Percentiles rank a stretch among this genome's conserved stretches.
Evolutionary conservation across 352 stramenopile species (phyloP).

Genomic region (Pythium utonaiense): DNA sequence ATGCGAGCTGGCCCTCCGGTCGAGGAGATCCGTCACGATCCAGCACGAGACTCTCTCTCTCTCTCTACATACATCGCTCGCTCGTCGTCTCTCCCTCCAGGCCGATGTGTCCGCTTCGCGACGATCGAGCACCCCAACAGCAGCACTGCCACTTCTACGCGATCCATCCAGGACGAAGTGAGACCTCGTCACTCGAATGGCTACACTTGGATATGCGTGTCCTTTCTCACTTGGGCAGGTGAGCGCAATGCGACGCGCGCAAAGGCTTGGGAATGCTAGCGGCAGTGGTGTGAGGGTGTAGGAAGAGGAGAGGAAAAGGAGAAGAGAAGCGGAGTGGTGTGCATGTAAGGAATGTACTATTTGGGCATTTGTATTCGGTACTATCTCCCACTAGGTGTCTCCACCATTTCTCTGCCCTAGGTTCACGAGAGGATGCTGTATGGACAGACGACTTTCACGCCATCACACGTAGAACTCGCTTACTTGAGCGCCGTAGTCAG

Average conservation of each 20-base stretch:
- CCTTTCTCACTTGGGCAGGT: background rate
- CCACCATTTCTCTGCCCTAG: background rate
- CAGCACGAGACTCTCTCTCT: no score
- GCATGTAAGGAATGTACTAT: background rate
- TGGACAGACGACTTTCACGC: background rate
- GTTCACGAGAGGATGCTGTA: background rate
- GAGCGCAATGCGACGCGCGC: no score
- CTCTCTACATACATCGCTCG: no score
- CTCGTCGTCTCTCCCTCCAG: no score
- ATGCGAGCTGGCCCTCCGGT: no score
- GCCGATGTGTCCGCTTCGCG: background rate
- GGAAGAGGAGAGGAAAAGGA: no score
- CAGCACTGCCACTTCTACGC: background rate
- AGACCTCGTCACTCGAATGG: background rate
- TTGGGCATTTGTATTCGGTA: constrained; percentile 3
- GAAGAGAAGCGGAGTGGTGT: background rate
- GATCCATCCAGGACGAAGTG: background rate
- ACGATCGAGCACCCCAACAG: background rate
- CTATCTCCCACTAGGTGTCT: background rate
- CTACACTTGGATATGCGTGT: background rate
- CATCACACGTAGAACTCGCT: background rate
- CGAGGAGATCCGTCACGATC: no score
- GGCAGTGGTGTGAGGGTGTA: no score
- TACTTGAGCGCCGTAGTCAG: constrained; percentile 31
- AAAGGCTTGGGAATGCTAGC: no score